Percentiles rank a stretch among this genome's conserved stretches.
These are phyloP conservation scores for Barnettozyma hawaiiensis DNA, from an alignment of 1,139 yeast genomes.

Conservation along the genomic window DNA sequence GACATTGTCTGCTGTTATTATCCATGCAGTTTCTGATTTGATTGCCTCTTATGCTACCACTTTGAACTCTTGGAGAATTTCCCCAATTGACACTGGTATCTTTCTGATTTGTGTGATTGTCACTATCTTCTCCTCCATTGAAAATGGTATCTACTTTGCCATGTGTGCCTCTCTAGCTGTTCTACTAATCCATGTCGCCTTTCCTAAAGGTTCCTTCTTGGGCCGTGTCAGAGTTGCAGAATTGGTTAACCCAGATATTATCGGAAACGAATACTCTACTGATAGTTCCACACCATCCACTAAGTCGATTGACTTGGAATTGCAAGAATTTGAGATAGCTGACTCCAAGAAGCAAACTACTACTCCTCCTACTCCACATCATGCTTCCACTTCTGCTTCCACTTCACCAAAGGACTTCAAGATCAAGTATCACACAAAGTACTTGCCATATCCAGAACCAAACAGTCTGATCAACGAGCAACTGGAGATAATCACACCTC, in stretches of 20 bases:
- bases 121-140: conserved; percentile 78
- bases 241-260: conserved; percentile 51
- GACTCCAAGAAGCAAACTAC: background rate
- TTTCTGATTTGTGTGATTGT: conserved; percentile 73
- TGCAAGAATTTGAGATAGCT: conserved; percentile 3
- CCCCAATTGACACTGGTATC: conserved; percentile 73
- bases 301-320: conserved; percentile 5
- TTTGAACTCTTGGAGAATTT: conserved; percentile 66
- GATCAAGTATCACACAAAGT: conserved; percentile 52
- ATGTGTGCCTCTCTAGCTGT: conserved; percentile 78
- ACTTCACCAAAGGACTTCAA: conserved; percentile 20
- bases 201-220: conserved; percentile 76
- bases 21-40: conserved; percentile 92
- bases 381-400: background rate
- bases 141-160: conserved; percentile 87
- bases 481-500: conserved; percentile 65
- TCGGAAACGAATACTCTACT: conserved; percentile 16
- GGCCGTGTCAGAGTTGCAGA: conserved; percentile 73
- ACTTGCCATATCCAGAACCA: conserved; percentile 71
- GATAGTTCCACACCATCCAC: background rate
- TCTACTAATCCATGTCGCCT: conserved; percentile 67
- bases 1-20: conserved; percentile 77
- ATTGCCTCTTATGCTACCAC: conserved; percentile 69
- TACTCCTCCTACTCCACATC: too few species aligned
- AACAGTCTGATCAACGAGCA: conserved; percentile 45